A percentile compares a stretch with the other conserved stretches of the same genome.
These are phyloP conservation scores for Adansonia rubrostipa DNA, from an alignment of 441 rosid species.

Conservation along the genomic window DNA sequence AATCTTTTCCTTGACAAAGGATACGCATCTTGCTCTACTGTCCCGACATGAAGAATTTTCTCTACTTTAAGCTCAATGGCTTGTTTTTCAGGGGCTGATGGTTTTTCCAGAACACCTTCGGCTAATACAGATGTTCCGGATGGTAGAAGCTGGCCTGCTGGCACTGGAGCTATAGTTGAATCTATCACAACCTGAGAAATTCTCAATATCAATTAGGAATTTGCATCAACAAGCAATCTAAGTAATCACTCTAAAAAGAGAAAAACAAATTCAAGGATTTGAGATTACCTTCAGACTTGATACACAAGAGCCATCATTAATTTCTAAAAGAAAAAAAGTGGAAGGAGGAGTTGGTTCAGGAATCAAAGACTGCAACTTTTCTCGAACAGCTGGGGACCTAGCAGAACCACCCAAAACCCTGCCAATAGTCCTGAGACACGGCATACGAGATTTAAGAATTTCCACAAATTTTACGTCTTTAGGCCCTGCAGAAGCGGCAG, in stretches of 20 bases:
- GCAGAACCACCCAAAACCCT: conserved; percentile 58
- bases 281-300: conserved; percentile 58
- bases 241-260: background rate
- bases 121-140: conserved; percentile 71
- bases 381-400: conserved; percentile 36
- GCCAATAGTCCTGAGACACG: conserved; percentile 56
- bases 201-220: background rate
- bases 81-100: conserved; percentile 40
- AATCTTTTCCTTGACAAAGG: conserved; percentile 69
- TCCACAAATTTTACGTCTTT: conserved; percentile 63
- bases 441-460: conserved; percentile 68
- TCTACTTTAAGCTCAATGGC: conserved; percentile 62
- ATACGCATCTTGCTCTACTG: conserved; percentile 62
- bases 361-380: conserved; percentile 45
- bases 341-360: conserved; percentile 44
- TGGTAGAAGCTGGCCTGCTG: conserved; percentile 51
- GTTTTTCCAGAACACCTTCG: conserved; percentile 59
- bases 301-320: conserved; percentile 79
- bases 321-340: conserved; percentile 38
- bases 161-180: conserved; percentile 48
- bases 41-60: conserved; percentile 74
- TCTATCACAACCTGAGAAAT: conserved; percentile 67
- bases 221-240: background rate
- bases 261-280: background rate
- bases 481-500: conserved; percentile 7